Base-by-base conservation (phyloP, 352 stramenopile species). In the Pythium oligandrum region DNA sequence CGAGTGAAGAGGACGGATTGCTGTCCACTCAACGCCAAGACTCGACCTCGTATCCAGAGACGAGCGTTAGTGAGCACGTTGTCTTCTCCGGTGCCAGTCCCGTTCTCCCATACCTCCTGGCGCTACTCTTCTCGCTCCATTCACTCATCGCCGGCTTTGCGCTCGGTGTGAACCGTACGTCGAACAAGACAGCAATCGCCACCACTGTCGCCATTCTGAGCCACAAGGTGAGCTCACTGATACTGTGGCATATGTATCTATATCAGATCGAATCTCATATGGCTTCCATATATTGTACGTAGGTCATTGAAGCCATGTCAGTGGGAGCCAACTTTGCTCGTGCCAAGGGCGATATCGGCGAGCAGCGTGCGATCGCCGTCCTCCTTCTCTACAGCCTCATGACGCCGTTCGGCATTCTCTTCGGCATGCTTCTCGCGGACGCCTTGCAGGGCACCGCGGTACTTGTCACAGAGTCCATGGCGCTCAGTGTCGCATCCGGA, bases 271-370 rank as follows among this genome's bases (percentile, higher is more conserved):
- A 26, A 26, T 26, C 17, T 26, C 17, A 26, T 26, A 26, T 26
- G 17, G 17, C 17, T 26, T 26, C 17, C 17, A 26, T 26, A 0
- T 26, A 40, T 9, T 50, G 2, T 30, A 7, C 4, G 30, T 31
- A 86, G 75, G 76, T 83, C 46, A 82, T 83, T 49, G 76, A 87
- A 42, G 76, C 76, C 43, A 80, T 87, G 61, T 75, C 76, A 0
- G 73, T 87, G 1, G 76, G 76, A 1, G 73, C 73, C 12, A 87
- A 85, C 55, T 87, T 87, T 54, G 76, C 74, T 17, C 70, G 71
- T 33, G 77, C 65, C 39, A 83, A 85, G 52, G 57, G 57, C 44
- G 81, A 55, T 53, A 80, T 88, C 45, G 62, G 64, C 1, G 55
- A 68, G 35, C 55, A 71, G 7, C 68, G 69, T 1, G 81, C 76